Evolutionary conservation across 805 yeast species (phyloP).

Genomic region (Lipomyces kockii): DNA sequence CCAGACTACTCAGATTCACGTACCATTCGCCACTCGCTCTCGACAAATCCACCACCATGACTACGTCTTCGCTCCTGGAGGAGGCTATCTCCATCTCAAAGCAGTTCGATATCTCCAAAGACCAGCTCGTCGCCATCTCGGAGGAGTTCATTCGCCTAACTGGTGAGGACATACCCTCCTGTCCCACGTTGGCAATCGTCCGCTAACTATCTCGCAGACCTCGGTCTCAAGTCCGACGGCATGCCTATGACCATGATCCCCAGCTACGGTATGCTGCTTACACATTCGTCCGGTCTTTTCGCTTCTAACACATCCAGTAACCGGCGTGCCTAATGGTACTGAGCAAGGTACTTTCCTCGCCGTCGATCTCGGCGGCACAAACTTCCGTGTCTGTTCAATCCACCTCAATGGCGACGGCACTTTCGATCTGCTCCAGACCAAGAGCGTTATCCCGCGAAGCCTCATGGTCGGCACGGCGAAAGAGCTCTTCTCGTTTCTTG

Average conservation of each 20-base stretch:
- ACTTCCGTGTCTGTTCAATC: constrained; percentile 92
- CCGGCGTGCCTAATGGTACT: constrained; percentile 80
- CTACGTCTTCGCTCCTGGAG: constrained; percentile 8
- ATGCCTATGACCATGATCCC: constrained; percentile 76
- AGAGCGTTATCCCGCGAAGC: constrained; percentile 77
- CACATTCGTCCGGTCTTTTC: background rate
- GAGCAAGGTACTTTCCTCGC: constrained; percentile 86
- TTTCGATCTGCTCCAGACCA: constrained; percentile 74
- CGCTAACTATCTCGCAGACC: constrained; percentile 36
- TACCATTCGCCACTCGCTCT: background rate
- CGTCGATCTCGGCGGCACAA: constrained; percentile 95
- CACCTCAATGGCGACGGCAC: constrained; percentile 64
- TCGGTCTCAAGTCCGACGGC: constrained; percentile 41
- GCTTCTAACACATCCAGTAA: constrained; percentile 51
- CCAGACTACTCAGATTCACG: background rate
- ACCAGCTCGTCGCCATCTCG: constrained; percentile 37
- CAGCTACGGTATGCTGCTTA: constrained; percentile 51
- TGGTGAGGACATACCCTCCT: constrained; percentile 16
- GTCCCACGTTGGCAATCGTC: constrained; percentile 21
- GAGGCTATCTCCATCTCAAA: constrained; percentile 11
- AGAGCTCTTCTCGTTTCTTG: constrained; percentile 75
- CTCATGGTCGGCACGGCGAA: constrained; percentile 69
- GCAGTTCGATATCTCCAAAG: constrained; percentile 21
- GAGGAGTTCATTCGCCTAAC: constrained; percentile 37
- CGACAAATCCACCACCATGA: background rate